Base-by-base conservation (phyloP, 495 filamentous ascomycete genomes). In the Penicillium cosmopolitanum region DNA sequence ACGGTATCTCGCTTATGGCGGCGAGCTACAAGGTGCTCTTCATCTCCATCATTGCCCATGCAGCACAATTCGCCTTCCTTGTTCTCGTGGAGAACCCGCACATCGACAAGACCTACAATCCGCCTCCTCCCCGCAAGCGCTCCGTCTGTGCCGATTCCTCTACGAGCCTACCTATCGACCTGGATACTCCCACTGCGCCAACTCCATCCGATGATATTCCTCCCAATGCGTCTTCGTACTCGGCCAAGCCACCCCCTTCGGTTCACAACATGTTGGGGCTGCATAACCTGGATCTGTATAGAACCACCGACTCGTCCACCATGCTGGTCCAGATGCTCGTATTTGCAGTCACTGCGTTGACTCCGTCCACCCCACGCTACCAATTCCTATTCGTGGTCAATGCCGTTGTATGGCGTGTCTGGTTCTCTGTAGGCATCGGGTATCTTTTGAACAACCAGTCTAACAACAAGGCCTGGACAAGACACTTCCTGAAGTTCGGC, bases 1-100 rank as follows among this genome's bases (percentile, higher is more conserved):
- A 98, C 69, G 96, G 95, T 60, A 97, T 98, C 68, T 97, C 94
- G n/a, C 86, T 97, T 71, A 94, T 98, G 85, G 92, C 93, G 25
- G 95, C 96, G 50, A 98, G 96, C 77, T 98, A 98, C 79, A 90
- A 91, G 60, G 95, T 98, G 55, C 80, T 98, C 10, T 92, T 96
- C 81, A 96, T 97, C 69, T 98, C 96, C 16, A 91, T 98, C 61
- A 76, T 93, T 71, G 96, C 94, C 61, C 95, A 98, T 79, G 91
- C 92, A 68, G 89, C 91, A 58, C 95, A 98, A 77, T 93, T 98
- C 67, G 89, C 86, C 35, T 98, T 98, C 79, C 81, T 98, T 58
- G 83, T 89, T 5, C 73, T 90, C 46, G 89, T 98, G 53, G 95
- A 98, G 74, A 96, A 96, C 70, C 95, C 95, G 13, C 95, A 98